These are phyloP conservation scores for Albizia julibrissin DNA, from an alignment of 306 rosid species.

Conservation along the genomic window DNA sequence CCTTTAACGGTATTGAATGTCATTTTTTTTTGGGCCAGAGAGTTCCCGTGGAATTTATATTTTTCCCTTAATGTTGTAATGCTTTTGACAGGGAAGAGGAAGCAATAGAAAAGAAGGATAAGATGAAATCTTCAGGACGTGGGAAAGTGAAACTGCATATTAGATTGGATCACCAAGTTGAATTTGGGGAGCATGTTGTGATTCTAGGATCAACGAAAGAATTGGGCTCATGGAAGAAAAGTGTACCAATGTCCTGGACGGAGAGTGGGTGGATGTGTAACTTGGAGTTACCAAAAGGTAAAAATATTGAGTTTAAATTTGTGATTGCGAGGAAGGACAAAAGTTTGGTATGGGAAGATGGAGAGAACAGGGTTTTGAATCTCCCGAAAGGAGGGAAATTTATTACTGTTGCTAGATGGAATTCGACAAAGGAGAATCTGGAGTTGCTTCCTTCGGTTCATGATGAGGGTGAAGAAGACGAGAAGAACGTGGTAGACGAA, in stretches of 20 bases:
- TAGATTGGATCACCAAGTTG: conserved; percentile 76
- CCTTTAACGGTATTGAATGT: neutral
- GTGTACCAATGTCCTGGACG: conserved; percentile 69
- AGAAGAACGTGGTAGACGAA: conserved; percentile 27
- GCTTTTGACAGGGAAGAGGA: conserved; percentile 48
- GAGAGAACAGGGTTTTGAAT: conserved; percentile 63
- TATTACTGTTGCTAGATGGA: conserved; percentile 67
- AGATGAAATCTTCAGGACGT: conserved; percentile 29
- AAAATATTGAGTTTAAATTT: conserved; percentile 66
- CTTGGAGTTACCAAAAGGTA: conserved; percentile 49
- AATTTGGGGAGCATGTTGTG: conserved; percentile 75
- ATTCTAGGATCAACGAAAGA: conserved; percentile 75
- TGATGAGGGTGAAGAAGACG: conserved; percentile 23
- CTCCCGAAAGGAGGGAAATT: conserved; percentile 61
- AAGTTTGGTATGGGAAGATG: conserved; percentile 71
- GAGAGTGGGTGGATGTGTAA: conserved; percentile 78
- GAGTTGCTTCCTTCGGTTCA: conserved; percentile 48
- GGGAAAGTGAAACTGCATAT: conserved; percentile 56
- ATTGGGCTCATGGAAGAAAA: conserved; percentile 80
- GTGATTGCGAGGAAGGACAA: conserved; percentile 43
- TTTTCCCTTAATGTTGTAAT: neutral
- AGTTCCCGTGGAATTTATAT: neutral
- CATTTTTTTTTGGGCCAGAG: neutral
- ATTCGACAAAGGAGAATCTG: conserved; percentile 48
- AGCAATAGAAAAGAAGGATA: conserved; percentile 26